Conservation (phyloP, 2,329 filamentous ascomycete species). For the Pseudogymnoascus sp. region DNA sequence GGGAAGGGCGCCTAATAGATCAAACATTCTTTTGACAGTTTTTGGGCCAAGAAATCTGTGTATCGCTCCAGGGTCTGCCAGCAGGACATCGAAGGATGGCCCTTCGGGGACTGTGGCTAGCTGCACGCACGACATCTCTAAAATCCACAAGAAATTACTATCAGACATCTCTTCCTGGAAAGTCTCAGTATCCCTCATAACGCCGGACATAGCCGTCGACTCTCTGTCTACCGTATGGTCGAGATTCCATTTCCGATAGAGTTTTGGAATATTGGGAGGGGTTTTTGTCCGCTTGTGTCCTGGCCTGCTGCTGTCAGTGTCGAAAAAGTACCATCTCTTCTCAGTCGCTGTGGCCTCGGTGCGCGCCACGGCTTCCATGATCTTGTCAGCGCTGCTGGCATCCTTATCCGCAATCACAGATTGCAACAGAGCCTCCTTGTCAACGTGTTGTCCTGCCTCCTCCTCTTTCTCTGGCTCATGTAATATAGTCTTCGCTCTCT, state of each 20-base stretch:
- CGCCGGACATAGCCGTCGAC: neutral
- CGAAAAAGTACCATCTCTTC: conserved; percentile 51
- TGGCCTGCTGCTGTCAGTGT: conserved; percentile 14
- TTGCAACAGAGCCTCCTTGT: conserved; percentile 27
- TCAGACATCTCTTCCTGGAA: neutral
- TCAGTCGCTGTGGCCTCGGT: conserved; percentile 49
- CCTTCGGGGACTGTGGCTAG: neutral
- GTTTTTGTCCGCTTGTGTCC: conserved; percentile 14
- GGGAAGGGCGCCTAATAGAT: conserved; percentile 8
- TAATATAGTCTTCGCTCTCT: conserved; percentile 30
- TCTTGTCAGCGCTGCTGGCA: conserved; percentile 34
- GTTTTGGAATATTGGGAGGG: conserved; percentile 12
- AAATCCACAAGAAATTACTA: neutral
- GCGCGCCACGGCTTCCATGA: conserved; percentile 48
- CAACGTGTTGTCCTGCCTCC: conserved; percentile 15
- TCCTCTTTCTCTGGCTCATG: conserved; percentile 19
- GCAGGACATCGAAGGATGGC: neutral
- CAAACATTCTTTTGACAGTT: conserved; percentile 13
- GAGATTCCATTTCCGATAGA: conserved; percentile 16
- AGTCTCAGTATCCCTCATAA: neutral
- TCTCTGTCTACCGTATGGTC: neutral
- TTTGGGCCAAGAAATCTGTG: neutral
- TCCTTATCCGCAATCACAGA: conserved; percentile 36
- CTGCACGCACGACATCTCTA: neutral
- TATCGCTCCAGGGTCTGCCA: neutral